Base-by-base conservation (phyloP, 306 rosid species). In the Cicer judaicum region DNA sequence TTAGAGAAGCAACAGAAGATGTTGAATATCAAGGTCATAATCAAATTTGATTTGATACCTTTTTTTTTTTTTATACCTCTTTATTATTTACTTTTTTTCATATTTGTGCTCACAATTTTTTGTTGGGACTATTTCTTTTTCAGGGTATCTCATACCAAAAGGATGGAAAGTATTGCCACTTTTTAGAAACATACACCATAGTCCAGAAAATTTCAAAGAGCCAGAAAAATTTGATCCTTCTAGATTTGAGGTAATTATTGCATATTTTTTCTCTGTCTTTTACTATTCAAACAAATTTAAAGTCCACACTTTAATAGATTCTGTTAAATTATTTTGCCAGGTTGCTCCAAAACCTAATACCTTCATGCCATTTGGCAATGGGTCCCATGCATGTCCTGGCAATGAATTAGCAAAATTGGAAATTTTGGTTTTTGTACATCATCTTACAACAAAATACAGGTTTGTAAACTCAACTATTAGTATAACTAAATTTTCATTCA, bases 151-250 rank as follows among this genome's bases (percentile, higher is more conserved):
- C 12, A 93, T 93, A 60, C 98, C 98, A 5, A 91, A 90, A 65
- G 97, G 98, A 54, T 94, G 98, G 98, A 94, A 94, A 82, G 95
- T 94, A 7, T 74, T 94, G 12, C 98, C 98, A 70, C 94, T 94
- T 7, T 91, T 94, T 74, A 89, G 97, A 80, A 94, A 94, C 74
- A 94, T 94, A 57, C 98, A 94, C 82, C 97, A 88, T 76, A 90
- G 88, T 77, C 79, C 93, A 50, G 95, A 91, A 7, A 79, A 73
- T 70, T 94, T 90, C 68, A 85, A 86, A 4, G 88, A 88, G 11
- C 96, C 98, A 44, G 85, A 90, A 5, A 94, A 88, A 75, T 94
- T 94, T 79, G 96, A 94, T 67, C 96, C 97, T 44, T 87, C 96
- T 5, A 89, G 98, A 83, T 94, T 94, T 83, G 93, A 90, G 96